Evolutionary conservation across 352 stramenopile species (phyloP).

Genomic region (Hyaloperonospora arabidopsidis): DNA sequence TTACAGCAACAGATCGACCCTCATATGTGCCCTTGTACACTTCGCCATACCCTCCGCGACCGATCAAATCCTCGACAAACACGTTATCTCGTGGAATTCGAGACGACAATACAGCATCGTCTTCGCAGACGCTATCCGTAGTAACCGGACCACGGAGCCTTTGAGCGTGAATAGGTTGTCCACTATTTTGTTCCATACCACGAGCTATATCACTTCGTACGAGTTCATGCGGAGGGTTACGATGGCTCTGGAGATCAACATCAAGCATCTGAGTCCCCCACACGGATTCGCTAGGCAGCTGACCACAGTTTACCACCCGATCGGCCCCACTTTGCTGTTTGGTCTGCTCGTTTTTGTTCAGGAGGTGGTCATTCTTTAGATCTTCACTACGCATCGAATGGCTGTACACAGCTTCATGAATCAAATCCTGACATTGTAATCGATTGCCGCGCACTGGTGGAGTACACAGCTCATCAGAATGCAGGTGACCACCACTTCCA

Average conservation of each 20-base stretch:
- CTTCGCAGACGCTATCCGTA: constrained; percentile 34
- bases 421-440: constrained; percentile 17
- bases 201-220: constrained; percentile 9
- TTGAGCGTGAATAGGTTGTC: constrained; percentile 17
- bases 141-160: constrained; percentile 23
- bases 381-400: constrained; percentile 15
- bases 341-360: constrained; percentile 11
- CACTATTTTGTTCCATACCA: background rate
- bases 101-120: constrained; percentile 34
- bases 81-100: constrained; percentile 40
- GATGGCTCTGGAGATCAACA: constrained; percentile 8
- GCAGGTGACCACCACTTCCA: constrained; percentile 9
- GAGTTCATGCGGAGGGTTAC: constrained; percentile 10
- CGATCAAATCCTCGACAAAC: constrained; percentile 32
- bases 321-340: constrained; percentile 12
- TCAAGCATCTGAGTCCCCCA: constrained; percentile 10
- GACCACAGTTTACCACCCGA: constrained; percentile 1
- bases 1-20: constrained; percentile 33
- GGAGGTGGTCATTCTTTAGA: constrained; percentile 13
- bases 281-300: constrained; percentile 6
- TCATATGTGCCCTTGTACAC: constrained; percentile 42
- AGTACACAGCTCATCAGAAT: constrained; percentile 16
- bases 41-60: constrained; percentile 44
- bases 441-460: constrained; percentile 12
- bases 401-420: constrained; percentile 9